A percentile compares a stretch with the other conserved stretches of the same genome.
These are phyloP conservation scores for Rickenella mellea DNA, from an alignment of 768 basidiomycete species.

Conservation along the genomic window DNA sequence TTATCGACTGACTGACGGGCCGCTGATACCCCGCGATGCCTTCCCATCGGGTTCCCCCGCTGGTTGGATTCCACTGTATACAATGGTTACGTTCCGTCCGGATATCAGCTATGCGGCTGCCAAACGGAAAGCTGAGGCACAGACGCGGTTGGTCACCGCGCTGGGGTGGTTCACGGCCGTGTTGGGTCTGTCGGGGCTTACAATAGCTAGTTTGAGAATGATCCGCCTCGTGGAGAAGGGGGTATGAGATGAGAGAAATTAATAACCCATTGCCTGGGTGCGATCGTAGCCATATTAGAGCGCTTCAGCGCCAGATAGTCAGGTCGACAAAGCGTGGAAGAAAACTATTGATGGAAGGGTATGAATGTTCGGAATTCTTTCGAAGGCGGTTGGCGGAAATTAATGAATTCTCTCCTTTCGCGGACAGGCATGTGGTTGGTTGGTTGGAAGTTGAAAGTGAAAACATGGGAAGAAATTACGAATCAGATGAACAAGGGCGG, in stretches of 20 bases:
- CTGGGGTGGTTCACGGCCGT: conserved; percentile 40
- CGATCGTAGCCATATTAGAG: too few species aligned
- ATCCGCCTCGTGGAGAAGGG: conserved; percentile 2
- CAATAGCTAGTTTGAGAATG: conserved; percentile 18
- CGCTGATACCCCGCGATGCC: conserved; percentile 37
- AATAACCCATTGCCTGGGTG: too few species aligned
- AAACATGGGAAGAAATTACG: background rate
- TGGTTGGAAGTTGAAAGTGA: background rate
- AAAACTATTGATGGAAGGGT: too few species aligned
- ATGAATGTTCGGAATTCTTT: too few species aligned
- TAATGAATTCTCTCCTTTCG: conserved; percentile 1
- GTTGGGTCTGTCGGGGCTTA: conserved; percentile 32
- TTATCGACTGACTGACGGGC: conserved; percentile 36
- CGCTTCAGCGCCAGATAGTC: too few species aligned
- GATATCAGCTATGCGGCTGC: conserved; percentile 88
- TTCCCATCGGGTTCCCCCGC: conserved; percentile 50
- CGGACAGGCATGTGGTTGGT: background rate
- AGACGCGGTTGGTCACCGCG: conserved; percentile 50
- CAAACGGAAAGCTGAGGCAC: conserved; percentile 56
- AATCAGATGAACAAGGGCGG: background rate
- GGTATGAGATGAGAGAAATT: conserved; percentile 7
- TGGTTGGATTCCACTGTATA: conserved; percentile 92
- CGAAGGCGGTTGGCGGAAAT: too few species aligned
- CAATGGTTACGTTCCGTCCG: conserved; percentile 96
- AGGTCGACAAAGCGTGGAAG: too few species aligned